Evolutionary conservation across 805 yeast species (phyloP), one percentile per base, ranked within the genome.

Genomic region (Wickerhamomyces canadensis): DNA sequence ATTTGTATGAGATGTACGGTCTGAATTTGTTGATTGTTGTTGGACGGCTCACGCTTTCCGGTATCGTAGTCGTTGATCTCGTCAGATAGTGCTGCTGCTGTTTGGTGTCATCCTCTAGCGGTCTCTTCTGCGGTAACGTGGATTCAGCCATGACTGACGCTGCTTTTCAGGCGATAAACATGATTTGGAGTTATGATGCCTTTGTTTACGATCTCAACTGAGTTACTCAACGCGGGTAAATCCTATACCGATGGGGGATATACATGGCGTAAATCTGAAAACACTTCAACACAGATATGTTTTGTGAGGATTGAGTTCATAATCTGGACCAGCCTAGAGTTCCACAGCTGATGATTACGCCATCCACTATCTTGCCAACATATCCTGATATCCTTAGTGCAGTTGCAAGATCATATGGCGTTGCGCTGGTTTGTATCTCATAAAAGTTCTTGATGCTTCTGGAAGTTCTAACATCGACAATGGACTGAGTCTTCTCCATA

Each of bases 1-100:
- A 42, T 29, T 41, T 45, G 31, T 51, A 53, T 3, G 49, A 39
- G 7, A 52, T 44, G 12, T 48, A 45, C 6, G 57, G 57, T 22
- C 45, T 43, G 29, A 43, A 53, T 26, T 48, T 51, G 38, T 54
- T 54, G 15, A 45, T 24, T 5, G 34, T 26, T 4, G 23, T 16
- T 15, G 23, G 23, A 21, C 23, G 23, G 23, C 22, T 24, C 24
- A 9, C 13, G n/a, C 21, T 18, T 30, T 31, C 21, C 14, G 30
- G 16, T 19, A 27, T 19, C 13, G 17, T 21, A 8, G 36, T 18
- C 3, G 34, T 25, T n/a, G 37, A 27, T 15, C 37, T 25, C 24
- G 41, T 33, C 14, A 26, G 37, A 11, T 27, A 29, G 5, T 14
- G 33, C 13, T 30, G 21, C n/a, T 29, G 21, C 5, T 33, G 27